Conservation (phyloP, 2,329 filamentous ascomycete species). For the Aspergillus quadricinctus region DNA sequence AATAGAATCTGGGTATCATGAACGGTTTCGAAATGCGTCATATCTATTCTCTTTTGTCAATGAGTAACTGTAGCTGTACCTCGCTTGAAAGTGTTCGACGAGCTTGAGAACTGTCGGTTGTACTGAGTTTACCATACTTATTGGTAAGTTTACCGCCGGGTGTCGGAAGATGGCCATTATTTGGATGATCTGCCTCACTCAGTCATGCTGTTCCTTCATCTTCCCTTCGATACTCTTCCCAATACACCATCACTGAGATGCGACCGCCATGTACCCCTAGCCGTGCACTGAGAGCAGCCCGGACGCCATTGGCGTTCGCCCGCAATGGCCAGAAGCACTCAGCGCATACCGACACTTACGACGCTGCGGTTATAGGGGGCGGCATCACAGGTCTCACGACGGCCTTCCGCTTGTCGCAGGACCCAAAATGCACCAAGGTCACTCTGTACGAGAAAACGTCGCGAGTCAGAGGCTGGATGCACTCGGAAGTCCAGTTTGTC, state of each 20-base stretch:
- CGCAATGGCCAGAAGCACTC: slow-evolving; percentile 18
- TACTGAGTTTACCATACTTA: neutral
- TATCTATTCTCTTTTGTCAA: neutral
- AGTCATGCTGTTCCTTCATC: neutral
- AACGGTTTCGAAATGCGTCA: neutral
- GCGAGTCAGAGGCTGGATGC: slow-evolving; percentile 78
- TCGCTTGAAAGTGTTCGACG: neutral
- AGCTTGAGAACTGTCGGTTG: neutral
- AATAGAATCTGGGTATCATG: slow-evolving; percentile 23
- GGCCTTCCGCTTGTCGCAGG: slow-evolving; percentile 69
- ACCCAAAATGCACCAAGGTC: slow-evolving; percentile 65
- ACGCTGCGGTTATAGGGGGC: slow-evolving; percentile 69
- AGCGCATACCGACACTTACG: slow-evolving; percentile 24
- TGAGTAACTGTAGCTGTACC: neutral
- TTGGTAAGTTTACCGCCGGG: slow-evolving; percentile 2
- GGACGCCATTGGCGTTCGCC: slow-evolving; percentile 14
- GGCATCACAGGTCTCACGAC: slow-evolving; percentile 78
- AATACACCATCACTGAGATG: slow-evolving; percentile 22
- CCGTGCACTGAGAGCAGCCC: slow-evolving; percentile 15
- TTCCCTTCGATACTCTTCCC: neutral
- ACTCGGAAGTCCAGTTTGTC: slow-evolving; percentile 58
- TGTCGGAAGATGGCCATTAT: neutral
- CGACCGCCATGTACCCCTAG: slow-evolving; percentile 20
- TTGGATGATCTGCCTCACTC: neutral
- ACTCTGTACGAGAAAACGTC: slow-evolving; percentile 73